Percentiles rank a stretch among this genome's conserved stretches.
Conservation (phyloP, 805 yeast species). For the Candida ascalaphidarum region DNA sequence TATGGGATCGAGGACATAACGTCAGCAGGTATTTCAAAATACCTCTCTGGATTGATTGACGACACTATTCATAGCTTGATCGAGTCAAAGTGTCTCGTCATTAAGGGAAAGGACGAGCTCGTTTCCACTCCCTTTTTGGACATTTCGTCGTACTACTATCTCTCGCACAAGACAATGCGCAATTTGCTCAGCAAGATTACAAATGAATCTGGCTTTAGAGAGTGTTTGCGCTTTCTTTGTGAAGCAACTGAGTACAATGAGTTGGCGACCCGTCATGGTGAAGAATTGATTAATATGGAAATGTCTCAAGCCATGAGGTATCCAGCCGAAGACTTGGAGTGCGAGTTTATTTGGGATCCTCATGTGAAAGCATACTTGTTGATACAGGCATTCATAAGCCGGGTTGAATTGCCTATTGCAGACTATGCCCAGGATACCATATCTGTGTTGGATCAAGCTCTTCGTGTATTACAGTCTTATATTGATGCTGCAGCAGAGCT, state of each 20-base stretch:
- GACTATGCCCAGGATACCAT: conserved; percentile 93
- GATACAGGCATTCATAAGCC: conserved; percentile 62
- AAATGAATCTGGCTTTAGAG: conserved; percentile 41
- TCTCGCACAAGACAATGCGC: conserved; percentile 84
- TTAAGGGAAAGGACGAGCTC: conserved; percentile 37
- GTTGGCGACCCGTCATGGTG: conserved; percentile 86
- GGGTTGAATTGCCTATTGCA: conserved; percentile 81
- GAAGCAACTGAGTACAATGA: conserved; percentile 79
- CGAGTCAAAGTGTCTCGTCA: conserved; percentile 62
- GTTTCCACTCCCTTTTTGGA: conserved; percentile 75
- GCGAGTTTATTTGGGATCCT: conserved; percentile 75
- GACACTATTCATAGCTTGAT: conserved; percentile 54
- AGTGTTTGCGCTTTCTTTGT: conserved; percentile 52
- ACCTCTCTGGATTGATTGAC: conserved; percentile 61
- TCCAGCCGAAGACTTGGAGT: conserved; percentile 45
- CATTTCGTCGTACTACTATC: conserved; percentile 85
- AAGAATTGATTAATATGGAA: conserved; percentile 78
- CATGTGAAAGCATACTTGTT: conserved; percentile 71
- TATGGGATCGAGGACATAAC: conserved; percentile 61
- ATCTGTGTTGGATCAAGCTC: conserved; percentile 85
- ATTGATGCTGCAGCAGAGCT: conserved; percentile 84
- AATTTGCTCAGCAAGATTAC: conserved; percentile 48
- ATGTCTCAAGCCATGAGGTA: conserved; percentile 56
- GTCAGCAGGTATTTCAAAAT: conserved; percentile 47
- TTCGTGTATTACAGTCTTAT: conserved; percentile 89